These are phyloP conservation scores for Barbarea vulgaris DNA, from an alignment of 345 rosid genomes.

Conservation along the genomic window DNA sequence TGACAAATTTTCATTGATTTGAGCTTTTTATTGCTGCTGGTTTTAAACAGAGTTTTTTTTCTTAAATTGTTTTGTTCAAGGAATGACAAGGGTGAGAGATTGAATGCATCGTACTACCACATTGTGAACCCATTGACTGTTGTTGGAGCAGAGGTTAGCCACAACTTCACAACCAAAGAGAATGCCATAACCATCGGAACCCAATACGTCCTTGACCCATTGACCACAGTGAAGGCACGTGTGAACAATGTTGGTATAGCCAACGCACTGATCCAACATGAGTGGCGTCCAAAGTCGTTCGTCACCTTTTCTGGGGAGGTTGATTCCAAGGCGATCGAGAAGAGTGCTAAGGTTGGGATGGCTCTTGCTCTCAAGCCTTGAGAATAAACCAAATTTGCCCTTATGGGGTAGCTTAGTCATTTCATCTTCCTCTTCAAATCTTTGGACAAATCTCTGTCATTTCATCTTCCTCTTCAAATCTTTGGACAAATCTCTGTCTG, in stretches of 20 bases:
- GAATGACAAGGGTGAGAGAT: conserved; percentile 77
- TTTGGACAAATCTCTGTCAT: conserved; percentile 25
- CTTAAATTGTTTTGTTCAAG: conserved; percentile 39
- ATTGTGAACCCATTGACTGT: conserved; percentile 80
- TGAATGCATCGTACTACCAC: conserved; percentile 93
- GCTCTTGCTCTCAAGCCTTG: conserved; percentile 87
- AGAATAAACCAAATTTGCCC: conserved; percentile 40
- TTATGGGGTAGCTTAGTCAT: conserved; percentile 32
- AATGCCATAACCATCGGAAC: conserved; percentile 83
- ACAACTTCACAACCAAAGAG: conserved; percentile 77
- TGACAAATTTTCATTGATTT: not conserved
- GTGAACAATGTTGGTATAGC: conserved; percentile 83
- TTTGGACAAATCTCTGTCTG: conserved; percentile 27
- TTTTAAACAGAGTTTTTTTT: not conserved
- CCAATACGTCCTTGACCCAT: conserved; percentile 85
- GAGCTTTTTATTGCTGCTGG: not conserved
- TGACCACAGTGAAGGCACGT: conserved; percentile 88
- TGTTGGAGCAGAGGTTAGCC: conserved; percentile 95
- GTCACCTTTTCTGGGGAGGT: conserved; percentile 91
- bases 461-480: not conserved
- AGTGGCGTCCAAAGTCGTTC: conserved; percentile 90
- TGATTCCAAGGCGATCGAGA: conserved; percentile 87
- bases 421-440: conserved; percentile 4
- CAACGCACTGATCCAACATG: conserved; percentile 91
- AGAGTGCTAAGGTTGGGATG: conserved; percentile 87